Percentiles rank a stretch among this genome's conserved stretches.
Evolutionary conservation across 192 early-diverging fungal genomes (phyloP).

Genomic region (Mortierella alpina): DNA sequence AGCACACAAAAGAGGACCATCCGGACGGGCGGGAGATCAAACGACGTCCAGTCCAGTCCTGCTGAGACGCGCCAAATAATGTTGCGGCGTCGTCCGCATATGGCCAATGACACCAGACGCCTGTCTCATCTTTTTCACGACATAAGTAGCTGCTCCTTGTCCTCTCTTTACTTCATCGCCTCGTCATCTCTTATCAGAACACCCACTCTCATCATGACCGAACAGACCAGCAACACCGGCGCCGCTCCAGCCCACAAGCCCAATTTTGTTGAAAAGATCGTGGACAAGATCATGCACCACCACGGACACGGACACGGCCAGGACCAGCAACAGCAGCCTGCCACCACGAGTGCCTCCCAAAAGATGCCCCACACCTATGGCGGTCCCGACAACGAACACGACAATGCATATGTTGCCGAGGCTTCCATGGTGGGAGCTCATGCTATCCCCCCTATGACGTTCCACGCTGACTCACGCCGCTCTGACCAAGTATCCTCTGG

Average conservation of each 20-base stretch:
- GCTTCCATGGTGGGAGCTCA: conserved; percentile 14
- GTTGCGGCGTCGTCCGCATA: too few species aligned
- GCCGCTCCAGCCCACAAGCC: not conserved
- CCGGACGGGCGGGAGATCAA: too few species aligned
- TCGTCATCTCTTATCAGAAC: not conserved
- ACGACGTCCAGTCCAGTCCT: too few species aligned
- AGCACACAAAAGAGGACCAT: too few species aligned
- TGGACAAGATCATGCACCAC: conserved; percentile 11
- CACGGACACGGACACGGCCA: conserved; percentile 8
- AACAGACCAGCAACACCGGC: conserved; percentile 1
- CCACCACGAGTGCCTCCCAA: not conserved
- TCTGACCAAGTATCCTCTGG: not conserved
- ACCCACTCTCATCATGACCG: conserved; percentile 9
- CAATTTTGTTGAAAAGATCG: conserved; percentile 9
- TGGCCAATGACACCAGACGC: too few species aligned
- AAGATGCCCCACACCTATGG: conserved; percentile 7
- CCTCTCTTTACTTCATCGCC: not conserved
- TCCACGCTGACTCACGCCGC: not conserved
- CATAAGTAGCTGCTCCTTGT: not conserved
- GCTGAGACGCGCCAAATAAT: too few species aligned
- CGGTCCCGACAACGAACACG: conserved; percentile 8
- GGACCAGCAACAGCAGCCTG: not conserved
- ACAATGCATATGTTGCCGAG: conserved; percentile 25
- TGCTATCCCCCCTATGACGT: conserved; percentile 33
- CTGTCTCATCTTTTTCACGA: not conserved